Conservation (phyloP, 2,329 filamentous ascomycete species). For the Albophoma yamanashiensis region DNA sequence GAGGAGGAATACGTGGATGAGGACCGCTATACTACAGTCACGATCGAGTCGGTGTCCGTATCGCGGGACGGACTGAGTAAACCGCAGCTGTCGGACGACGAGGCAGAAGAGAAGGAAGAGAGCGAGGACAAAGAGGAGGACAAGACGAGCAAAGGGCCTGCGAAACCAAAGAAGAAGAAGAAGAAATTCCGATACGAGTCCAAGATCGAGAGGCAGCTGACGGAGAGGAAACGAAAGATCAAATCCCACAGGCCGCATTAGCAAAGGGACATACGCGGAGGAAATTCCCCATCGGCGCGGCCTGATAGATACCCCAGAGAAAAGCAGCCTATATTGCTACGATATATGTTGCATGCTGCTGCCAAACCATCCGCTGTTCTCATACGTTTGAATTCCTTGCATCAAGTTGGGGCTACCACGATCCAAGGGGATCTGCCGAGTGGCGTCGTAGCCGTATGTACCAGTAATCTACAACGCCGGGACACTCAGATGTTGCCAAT, state of each 20-base stretch:
- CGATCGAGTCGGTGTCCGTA: conserved; percentile 78
- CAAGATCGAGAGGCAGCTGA: conserved; percentile 72
- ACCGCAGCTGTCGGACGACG: conserved; percentile 25
- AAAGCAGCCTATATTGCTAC: conserved; percentile 17
- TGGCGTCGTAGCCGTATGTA: not conserved
- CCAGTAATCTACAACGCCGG: conserved; percentile 10
- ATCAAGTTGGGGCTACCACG: conserved; percentile 9
- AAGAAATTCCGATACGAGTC: conserved; percentile 89
- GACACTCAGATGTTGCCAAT: conserved; percentile 77
- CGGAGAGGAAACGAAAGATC: conserved; percentile 58
- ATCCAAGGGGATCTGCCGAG: not conserved
- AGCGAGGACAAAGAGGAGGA: conserved; percentile 14
- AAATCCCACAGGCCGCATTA: conserved; percentile 25
- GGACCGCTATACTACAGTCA: conserved; percentile 91
- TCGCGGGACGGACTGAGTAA: conserved; percentile 62
- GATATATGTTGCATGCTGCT: conserved; percentile 19
- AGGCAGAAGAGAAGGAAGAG: conserved; percentile 24
- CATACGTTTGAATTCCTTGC: conserved; percentile 13
- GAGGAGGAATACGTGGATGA: conserved; percentile 96
- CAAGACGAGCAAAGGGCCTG: conserved; percentile 17
- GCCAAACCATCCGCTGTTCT: conserved; percentile 16
- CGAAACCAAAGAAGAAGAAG: conserved; percentile 65
- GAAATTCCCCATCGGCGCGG: not conserved
- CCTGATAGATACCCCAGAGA: conserved; percentile 18
- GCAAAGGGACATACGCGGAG: not conserved